Evolutionary conservation across 129 eudicot species (phyloP).

Genomic region (Helichrysum umbraculigerum): DNA sequence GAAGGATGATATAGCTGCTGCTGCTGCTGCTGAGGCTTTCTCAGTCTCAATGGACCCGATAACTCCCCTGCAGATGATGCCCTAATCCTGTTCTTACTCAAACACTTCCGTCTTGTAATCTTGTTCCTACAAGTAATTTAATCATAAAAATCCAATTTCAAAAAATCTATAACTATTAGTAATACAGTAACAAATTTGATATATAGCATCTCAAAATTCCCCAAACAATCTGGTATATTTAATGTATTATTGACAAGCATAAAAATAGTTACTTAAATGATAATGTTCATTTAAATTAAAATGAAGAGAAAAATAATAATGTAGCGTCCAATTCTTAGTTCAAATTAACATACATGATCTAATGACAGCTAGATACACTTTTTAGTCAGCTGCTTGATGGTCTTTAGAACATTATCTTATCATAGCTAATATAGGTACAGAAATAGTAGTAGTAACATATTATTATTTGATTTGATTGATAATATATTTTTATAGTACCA

Average conservation of each 20-base stretch:
- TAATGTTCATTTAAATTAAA: no score
- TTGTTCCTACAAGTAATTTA: conserved; percentile 42
- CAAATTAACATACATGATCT: neutral
- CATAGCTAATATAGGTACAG: neutral
- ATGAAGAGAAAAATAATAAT: neutral
- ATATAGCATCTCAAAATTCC: neutral
- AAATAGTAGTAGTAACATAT: neutral
- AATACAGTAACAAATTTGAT: neutral
- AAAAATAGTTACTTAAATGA: no score
- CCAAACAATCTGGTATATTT: neutral
- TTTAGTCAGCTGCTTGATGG: neutral
- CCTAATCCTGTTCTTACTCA: conserved; percentile 35
- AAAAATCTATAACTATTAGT: neutral
- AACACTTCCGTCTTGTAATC: conserved; percentile 28
- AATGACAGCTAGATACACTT: neutral
- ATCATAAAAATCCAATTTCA: neutral
- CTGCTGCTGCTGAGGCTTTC: conserved; percentile 38
- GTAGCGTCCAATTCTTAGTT: neutral
- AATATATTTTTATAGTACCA: conserved; percentile 30
- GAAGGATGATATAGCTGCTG: conserved; percentile 64
- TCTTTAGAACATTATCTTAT: conserved; percentile 9
- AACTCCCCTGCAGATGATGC: conserved; percentile 50
- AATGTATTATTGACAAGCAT: neutral
- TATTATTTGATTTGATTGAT: no score
- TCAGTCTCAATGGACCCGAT: conserved; percentile 54